These are phyloP conservation scores for Calonectria multiphialidica DNA, from an alignment of 2,329 filamentous ascomycete species.

Conservation along the genomic window DNA sequence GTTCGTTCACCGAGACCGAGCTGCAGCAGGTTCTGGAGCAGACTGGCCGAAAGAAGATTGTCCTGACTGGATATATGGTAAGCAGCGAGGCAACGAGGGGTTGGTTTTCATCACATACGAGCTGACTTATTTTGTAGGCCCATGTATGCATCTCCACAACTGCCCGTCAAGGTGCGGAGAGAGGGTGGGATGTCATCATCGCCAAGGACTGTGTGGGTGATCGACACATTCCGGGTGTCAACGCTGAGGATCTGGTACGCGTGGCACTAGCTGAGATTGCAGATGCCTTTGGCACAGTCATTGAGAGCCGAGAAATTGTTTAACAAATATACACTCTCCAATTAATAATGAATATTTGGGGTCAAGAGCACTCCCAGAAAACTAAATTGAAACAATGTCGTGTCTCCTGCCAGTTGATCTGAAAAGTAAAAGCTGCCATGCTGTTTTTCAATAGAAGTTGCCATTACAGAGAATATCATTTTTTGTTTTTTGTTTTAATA, in stretches of 20 bases:
- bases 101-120: not conserved
- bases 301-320: slow-evolving; percentile 51
- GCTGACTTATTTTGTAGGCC: slow-evolving; percentile 54
- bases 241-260: slow-evolving; percentile 63
- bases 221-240: slow-evolving; percentile 72
- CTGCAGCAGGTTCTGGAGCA: slow-evolving; percentile 64
- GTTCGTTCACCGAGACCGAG: slow-evolving; percentile 71
- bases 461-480: too few species aligned
- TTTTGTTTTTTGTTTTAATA: too few species aligned
- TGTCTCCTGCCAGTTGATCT: too few species aligned
- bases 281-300: slow-evolving; percentile 73
- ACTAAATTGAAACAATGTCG: too few species aligned
- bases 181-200: slow-evolving; percentile 73
- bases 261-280: slow-evolving; percentile 69
- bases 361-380: too few species aligned
- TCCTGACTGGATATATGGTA: slow-evolving; percentile 71
- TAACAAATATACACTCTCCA: too few species aligned
- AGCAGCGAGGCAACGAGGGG: slow-evolving; percentile 27
- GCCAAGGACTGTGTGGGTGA: slow-evolving; percentile 74
- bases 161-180: slow-evolving; percentile 69
- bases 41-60: slow-evolving; percentile 68
- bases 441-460: too few species aligned
- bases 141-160: slow-evolving; percentile 76
- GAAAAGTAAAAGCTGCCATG: too few species aligned
- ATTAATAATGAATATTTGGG: too few species aligned